Evolutionary conservation across 371 early-diverging fungal genomes (phyloP), one percentile per base, ranked within the genome.

Genomic region (Fennellomyces sp.): DNA sequence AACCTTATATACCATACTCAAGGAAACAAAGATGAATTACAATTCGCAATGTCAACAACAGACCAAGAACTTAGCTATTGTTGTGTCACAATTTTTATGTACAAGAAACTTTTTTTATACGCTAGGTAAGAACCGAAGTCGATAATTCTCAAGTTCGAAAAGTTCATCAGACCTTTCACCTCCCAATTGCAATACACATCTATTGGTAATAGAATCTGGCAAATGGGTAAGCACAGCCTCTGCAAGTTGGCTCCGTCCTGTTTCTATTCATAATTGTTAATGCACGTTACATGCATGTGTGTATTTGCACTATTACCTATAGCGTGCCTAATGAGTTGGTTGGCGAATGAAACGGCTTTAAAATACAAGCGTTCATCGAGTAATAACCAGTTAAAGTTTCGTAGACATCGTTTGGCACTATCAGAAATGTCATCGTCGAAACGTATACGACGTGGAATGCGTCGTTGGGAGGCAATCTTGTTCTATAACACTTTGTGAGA

Each of bases 321-420:
- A 27, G 35, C 30, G 26, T 54, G 55, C 6, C 17, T n/a, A 23
- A 33, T 36, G 26, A 54, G 55, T 28, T 54, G n/a, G 39, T 54
- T 54, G 6, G 39, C 36, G 25, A 35, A 31, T 10, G 2, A 33
- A 15, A 54, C 35, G 7, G 55, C 55, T 7, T 54, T 39, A 36
- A 27, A 39, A 17, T 54, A 54, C 13, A 54, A 17, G 13, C 19
- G 15, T 17, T 54, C 55, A 25, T 54, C 55, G 39, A 54, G 36
- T 27, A 54, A 36, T 35, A 54, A n/a, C 55, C 55, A 54, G 36
- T 26, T 35, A 27, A 54, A 54, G 6, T n/a, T n/a, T 21, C 27
- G 31, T 26, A 54, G 39, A n/a, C 55, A 54, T 28, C 55, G 55
- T 19, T 39, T 35, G 17, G 38, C 39, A 27, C 55, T 21, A 17